Evolutionary conservation across 2,329 filamentous ascomycete species (phyloP).

Genomic region (Xylaria arbuscula): DNA sequence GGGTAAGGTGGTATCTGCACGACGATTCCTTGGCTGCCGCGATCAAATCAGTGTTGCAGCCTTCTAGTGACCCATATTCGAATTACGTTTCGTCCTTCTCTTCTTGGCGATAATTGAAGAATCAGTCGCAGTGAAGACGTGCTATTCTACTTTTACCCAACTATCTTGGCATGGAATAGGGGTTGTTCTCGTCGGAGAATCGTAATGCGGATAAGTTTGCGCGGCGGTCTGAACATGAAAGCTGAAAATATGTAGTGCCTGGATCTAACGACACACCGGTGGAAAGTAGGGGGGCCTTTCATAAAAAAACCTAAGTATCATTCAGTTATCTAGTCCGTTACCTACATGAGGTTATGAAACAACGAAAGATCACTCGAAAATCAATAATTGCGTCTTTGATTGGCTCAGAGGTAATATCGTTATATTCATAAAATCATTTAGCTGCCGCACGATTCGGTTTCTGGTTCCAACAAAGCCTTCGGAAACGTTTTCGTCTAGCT

Average conservation of each 20-base stretch:
- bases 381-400: not conserved
- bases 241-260: not conserved
- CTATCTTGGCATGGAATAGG: not conserved
- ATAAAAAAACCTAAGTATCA: not conserved
- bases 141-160: not conserved
- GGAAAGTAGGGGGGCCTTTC: not conserved
- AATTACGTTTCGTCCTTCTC: not conserved
- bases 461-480: too few relatives aligned
- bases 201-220: not conserved
- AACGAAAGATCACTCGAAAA: not conserved
- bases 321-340: not conserved
- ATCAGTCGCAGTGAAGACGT: not conserved
- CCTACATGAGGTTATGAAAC: not conserved
- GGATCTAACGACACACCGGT: not conserved
- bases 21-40: conserved; percentile 12
- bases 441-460: not conserved
- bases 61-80: not conserved
- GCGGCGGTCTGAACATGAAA: not conserved
- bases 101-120: not conserved
- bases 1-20: not conserved
- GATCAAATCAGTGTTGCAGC: not conserved
- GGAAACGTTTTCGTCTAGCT: not conserved
- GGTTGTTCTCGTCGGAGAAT: not conserved
- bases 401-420: not conserved
- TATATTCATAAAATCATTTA: not conserved